Base-by-base conservation (phyloP, 345 rosid species). In the Turnera subulata region DNA sequence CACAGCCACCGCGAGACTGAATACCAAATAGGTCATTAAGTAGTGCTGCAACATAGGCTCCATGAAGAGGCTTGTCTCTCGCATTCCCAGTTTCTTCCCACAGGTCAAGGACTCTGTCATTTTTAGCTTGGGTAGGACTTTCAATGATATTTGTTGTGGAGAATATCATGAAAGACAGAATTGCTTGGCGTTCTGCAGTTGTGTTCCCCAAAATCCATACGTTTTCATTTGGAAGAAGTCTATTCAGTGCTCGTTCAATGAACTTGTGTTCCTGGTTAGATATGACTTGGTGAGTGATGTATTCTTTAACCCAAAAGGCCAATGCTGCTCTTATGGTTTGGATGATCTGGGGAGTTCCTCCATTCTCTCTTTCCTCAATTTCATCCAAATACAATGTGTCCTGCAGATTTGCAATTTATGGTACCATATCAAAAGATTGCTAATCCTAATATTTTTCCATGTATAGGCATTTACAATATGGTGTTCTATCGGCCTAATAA, bases 21-120 rank as follows among this genome's bases (percentile, higher is more conserved):
- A 84, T 80, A 20, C 88, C 88, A 22, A 84, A 84, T 47, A 84
- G 68, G 64, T 84, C 85, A 50, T 82, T 84, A 50, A 84, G 76
- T 43, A 84, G 70, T 10, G 56, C 60, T 2, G 83, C 84, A 6
- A 80, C 76, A 19, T 77, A 84, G 15, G 80, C 62, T 1, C 91
- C 91, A 53, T 74, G 75, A 2, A 84, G 84, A 45, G 87, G 84
- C 55, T 82, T 84, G 47, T 55, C 83, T 47, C 70, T 69, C 44
- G 45, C 58, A 48, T 63, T 78, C 38, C 80, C 80, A 0, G 45
- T 63, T 66, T 78, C 83, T 20, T 65, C 62, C 83, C 68, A 76
- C 76, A 76, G 53, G 66, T 50, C 21, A 12, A 78, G 35, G 33
- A 46, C 42, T 11, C 0, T 43, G 3, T 49, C 54, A 6, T 53